Evolutionary conservation across 75 land plant genomes (phyloP).

Genomic region (Selaginella moellendorffii): DNA sequence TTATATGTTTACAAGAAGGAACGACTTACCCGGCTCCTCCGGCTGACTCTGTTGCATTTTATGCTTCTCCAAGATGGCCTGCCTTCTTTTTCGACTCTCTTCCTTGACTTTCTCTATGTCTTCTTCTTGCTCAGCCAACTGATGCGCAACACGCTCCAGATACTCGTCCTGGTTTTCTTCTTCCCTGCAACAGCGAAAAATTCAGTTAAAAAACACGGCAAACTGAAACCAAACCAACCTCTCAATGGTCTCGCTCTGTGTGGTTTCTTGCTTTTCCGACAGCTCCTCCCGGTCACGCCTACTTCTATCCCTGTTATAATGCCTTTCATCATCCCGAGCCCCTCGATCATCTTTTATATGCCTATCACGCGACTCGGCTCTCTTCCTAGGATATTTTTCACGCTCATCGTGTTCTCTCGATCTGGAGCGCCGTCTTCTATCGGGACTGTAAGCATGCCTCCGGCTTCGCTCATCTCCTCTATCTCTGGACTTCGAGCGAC

Average conservation of each 20-base stretch:
- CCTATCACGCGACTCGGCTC: neutral
- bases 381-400: neutral
- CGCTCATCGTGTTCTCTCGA: neutral
- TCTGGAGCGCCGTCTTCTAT: neutral
- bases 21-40: neutral
- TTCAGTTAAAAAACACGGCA: too few species aligned
- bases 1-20: too few species aligned
- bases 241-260: neutral
- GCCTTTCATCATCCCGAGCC: too few species aligned
- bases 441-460: too few species aligned
- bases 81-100: conserved; percentile 65
- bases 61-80: conserved; percentile 88
- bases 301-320: neutral
- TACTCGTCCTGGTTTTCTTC: conserved; percentile 60
- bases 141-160: conserved; percentile 35
- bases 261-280: conserved; percentile 16
- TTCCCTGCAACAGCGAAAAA: conserved; percentile 28
- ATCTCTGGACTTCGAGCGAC: too few species aligned
- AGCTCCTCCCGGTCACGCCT: conserved; percentile 7
- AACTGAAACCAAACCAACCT: neutral
- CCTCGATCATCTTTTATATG: neutral
- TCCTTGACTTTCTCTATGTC: conserved; percentile 83
- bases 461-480: conserved; percentile 7
- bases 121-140: conserved; percentile 72
- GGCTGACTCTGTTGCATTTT: conserved; percentile 27